Conservation (phyloP, 2,329 filamentous ascomycete genomes). For the Thermothelomyces thermophilus region DNA sequence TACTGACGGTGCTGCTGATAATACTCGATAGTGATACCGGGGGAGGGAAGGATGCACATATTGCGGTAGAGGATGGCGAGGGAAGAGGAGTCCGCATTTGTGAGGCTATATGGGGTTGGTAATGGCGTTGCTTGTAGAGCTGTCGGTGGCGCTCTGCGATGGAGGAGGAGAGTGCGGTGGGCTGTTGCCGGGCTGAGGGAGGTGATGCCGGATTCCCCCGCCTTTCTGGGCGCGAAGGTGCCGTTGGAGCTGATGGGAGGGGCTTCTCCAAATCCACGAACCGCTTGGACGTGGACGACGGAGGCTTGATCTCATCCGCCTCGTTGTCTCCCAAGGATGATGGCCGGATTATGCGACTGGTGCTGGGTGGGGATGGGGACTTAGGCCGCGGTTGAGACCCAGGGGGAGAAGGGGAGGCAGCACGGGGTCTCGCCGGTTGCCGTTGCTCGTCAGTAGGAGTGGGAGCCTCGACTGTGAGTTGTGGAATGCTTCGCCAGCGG, state of each 20-base stretch:
- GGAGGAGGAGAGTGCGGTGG: background rate
- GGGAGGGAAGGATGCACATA: background rate
- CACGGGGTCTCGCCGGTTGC: background rate
- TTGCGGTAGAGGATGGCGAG: background rate
- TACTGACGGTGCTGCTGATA: background rate
- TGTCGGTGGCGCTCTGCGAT: constrained; percentile 6
- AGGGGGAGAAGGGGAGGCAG: background rate
- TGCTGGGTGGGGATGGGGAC: background rate
- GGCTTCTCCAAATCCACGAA: constrained; percentile 4
- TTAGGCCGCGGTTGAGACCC: background rate
- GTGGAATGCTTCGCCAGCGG: background rate
- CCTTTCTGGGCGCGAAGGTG: background rate
- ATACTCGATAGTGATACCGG: background rate
- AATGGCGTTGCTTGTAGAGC: background rate
- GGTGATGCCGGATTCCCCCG: background rate
- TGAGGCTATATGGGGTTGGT: background rate
- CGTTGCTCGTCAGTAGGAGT: background rate
- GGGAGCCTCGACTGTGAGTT: background rate
- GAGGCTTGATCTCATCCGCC: background rate
- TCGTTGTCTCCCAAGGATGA: background rate
- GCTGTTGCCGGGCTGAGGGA: background rate
- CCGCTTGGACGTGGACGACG: background rate
- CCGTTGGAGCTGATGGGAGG: background rate
- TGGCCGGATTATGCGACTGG: constrained; percentile 4
- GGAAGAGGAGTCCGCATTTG: background rate